These are phyloP conservation scores for Pseudognaphalium luteoalbum DNA, from an alignment of 129 eudicot genomes.

Conservation along the genomic window DNA sequence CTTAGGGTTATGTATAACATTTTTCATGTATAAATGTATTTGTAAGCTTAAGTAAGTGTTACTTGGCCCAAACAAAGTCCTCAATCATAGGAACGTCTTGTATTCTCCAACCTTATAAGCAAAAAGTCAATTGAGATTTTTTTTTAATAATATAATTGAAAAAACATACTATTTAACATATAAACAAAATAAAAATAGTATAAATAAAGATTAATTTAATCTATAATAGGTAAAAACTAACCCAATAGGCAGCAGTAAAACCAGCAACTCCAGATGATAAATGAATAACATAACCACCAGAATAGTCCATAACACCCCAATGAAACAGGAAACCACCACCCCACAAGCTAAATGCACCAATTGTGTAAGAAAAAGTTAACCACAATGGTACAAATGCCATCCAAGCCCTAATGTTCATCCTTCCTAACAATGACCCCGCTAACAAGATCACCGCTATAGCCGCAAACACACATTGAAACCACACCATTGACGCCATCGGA, in stretches of 20 bases:
- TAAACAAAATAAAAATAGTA: background rate
- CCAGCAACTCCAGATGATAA: slow-evolving; percentile 64
- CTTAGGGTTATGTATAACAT: too few species aligned
- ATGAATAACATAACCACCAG: slow-evolving; percentile 66
- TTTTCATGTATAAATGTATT: too few species aligned
- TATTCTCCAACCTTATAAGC: too few species aligned
- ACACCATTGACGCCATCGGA: slow-evolving; percentile 73
- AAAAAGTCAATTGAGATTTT: too few species aligned
- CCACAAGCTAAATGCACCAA: slow-evolving; percentile 70
- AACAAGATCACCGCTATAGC: slow-evolving; percentile 51
- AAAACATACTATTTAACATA: background rate
- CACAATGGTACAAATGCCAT: slow-evolving; percentile 74
- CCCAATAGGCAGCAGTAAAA: slow-evolving; percentile 73
- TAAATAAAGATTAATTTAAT: too few species aligned
- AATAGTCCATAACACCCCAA: slow-evolving; percentile 70
- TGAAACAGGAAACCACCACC: slow-evolving; percentile 70
- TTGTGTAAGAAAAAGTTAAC: slow-evolving; percentile 58
- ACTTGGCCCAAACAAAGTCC: too few species aligned
- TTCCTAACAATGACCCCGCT: slow-evolving; percentile 64
- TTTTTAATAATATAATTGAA: background rate
- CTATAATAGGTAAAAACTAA: slow-evolving; percentile 16
- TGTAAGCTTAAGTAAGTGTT: too few species aligned
- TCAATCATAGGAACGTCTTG: too few species aligned
- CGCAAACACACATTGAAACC: slow-evolving; percentile 73
- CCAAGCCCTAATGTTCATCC: slow-evolving; percentile 80